Evolutionary conservation across 2,329 filamentous ascomycete genomes (phyloP).

Genomic region (Verticillium nubilum): DNA sequence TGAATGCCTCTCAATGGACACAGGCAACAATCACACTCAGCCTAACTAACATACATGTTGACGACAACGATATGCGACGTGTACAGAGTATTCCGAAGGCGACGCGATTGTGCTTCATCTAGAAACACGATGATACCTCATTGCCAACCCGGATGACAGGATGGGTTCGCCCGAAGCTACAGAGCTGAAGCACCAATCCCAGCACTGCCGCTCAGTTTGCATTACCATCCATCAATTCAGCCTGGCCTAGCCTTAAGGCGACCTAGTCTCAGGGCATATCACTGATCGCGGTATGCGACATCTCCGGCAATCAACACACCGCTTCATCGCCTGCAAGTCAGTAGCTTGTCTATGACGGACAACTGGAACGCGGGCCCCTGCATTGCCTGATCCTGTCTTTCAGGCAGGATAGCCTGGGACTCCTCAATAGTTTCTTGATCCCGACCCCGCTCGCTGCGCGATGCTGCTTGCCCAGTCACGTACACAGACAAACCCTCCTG

Average conservation of each 20-base stretch:
- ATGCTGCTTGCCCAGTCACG: neutral
- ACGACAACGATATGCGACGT: no score
- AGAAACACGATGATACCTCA: neutral
- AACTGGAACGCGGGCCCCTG: neutral
- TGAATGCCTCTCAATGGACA: neutral
- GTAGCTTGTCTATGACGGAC: neutral
- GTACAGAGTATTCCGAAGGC: no score
- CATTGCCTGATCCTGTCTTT: neutral
- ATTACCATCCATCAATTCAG: neutral
- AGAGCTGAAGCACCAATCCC: neutral
- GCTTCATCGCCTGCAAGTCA: neutral
- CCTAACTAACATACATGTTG: neutral
- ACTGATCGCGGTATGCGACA: neutral
- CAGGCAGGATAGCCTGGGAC: neutral
- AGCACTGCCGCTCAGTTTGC: neutral
- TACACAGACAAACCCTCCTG: neutral
- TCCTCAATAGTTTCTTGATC: neutral
- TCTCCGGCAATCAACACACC: neutral
- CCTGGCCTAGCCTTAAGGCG: neutral
- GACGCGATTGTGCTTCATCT: no score
- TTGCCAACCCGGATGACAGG: neutral
- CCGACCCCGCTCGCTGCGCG: no score
- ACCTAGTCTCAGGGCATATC: neutral
- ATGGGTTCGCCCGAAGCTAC: neutral
- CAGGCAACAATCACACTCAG: neutral